Conservation (phyloP, 495 filamentous ascomycete species). For the Penicillium tannophilum region DNA sequence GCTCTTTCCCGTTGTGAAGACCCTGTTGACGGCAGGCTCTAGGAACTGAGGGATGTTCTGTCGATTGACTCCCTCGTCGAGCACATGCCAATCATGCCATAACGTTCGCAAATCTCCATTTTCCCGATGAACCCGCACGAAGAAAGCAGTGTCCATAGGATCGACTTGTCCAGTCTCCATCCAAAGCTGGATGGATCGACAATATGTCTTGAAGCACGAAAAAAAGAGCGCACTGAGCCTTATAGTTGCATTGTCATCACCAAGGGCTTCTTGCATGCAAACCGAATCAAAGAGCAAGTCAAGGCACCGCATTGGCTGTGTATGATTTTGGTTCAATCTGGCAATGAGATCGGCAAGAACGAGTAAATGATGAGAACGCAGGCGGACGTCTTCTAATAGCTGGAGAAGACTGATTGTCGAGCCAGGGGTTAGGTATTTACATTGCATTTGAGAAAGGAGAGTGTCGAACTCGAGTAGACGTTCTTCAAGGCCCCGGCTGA, state of each 20-base stretch:
- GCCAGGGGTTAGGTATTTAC: slow-evolving; percentile 40
- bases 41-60: slow-evolving; percentile 76
- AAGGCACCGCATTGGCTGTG: slow-evolving; percentile 60
- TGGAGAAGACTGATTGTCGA: slow-evolving; percentile 56
- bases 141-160: slow-evolving; percentile 66
- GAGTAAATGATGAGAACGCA: slow-evolving; percentile 53
- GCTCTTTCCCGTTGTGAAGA: slow-evolving; percentile 87
- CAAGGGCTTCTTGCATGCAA: slow-evolving; percentile 68
- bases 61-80: slow-evolving; percentile 54
- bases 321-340: slow-evolving; percentile 27
- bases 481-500: slow-evolving; percentile 50
- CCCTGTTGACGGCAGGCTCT: slow-evolving; percentile 62
- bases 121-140: slow-evolving; percentile 61
- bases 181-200: slow-evolving; percentile 78
- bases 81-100: slow-evolving; percentile 75
- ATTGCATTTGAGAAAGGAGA: slow-evolving; percentile 46
- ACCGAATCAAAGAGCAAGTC: slow-evolving; percentile 73
- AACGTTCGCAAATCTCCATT: slow-evolving; percentile 63
- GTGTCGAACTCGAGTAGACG: slow-evolving; percentile 47
- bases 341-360: slow-evolving; percentile 52
- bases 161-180: slow-evolving; percentile 77
- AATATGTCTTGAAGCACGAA: slow-evolving; percentile 79
- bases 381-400: slow-evolving; percentile 61
- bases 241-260: slow-evolving; percentile 59
- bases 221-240: slow-evolving; percentile 73